Percentiles rank a stretch among this genome's conserved stretches.
Evolutionary conservation across 176 grass and related monocot genomes (phyloP).

Genomic region (Luzula sylvatica): DNA sequence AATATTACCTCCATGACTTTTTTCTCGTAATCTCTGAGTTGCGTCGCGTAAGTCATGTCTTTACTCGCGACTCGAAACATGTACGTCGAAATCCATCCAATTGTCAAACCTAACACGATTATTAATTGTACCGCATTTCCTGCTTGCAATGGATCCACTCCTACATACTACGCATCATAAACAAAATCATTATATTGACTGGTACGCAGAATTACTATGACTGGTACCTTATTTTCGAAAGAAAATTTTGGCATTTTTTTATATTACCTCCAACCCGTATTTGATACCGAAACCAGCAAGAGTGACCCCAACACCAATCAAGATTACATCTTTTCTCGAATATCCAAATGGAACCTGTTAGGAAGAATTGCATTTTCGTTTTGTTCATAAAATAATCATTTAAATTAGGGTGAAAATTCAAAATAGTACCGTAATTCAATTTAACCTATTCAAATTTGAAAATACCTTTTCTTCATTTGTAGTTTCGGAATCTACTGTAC

Average conservation of each 20-base stretch:
- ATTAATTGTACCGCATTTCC: constrained; percentile 91
- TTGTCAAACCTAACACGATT: constrained; percentile 77
- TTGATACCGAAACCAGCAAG: constrained; percentile 57
- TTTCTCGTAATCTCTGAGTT: constrained; percentile 91
- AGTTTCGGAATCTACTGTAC: constrained; percentile 29
- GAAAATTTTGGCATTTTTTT: background rate
- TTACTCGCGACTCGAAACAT: constrained; percentile 96
- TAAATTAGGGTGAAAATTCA: background rate
- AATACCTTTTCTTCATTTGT: constrained; percentile 49
- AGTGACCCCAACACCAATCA: constrained; percentile 77
- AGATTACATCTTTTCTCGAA: constrained; percentile 84
- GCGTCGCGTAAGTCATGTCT: constrained; percentile 96
- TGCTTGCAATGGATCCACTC: constrained; percentile 81
- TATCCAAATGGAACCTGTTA: constrained; percentile 72
- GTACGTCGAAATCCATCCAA: constrained; percentile 92
- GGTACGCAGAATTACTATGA: too few relatives aligned
- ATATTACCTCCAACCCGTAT: constrained; percentile 66
- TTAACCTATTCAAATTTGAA: too few relatives aligned
- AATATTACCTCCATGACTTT: constrained; percentile 81
- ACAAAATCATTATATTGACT: background rate
- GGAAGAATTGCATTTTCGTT: background rate
- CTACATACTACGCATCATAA: constrained; percentile 34
- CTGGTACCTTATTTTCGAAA: background rate
- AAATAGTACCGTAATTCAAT: too few relatives aligned
- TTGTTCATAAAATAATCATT: background rate